Evolutionary conservation across 805 yeast species (phyloP).

Genomic region (Lachancea dasiensis): DNA sequence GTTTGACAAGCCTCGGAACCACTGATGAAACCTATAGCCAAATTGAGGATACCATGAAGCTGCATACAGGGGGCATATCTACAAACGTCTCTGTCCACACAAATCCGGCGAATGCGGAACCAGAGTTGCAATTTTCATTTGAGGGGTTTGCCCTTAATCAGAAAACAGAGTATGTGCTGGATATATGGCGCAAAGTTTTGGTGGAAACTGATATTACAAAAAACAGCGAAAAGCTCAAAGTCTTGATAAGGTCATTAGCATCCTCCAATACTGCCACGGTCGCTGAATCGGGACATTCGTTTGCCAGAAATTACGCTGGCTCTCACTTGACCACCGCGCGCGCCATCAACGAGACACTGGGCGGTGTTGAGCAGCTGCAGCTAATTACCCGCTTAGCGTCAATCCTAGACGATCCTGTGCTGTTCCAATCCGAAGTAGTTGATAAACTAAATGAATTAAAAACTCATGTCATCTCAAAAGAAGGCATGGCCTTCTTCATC

Average conservation of each 20-base stretch:
- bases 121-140: conserved; percentile 50
- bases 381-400: conserved; percentile 57
- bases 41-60: conserved; percentile 77
- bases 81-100: conserved; percentile 54
- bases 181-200: conserved; percentile 65
- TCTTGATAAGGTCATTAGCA: conserved; percentile 65
- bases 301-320: conserved; percentile 63
- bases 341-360: conserved; percentile 53
- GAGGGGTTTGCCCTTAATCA: conserved; percentile 66
- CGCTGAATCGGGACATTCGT: conserved; percentile 84
- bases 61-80: conserved; percentile 77
- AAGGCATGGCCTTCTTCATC: conserved; percentile 45
- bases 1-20: conserved; percentile 88
- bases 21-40: conserved; percentile 60
- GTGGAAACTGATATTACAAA: conserved; percentile 57
- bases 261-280: conserved; percentile 73
- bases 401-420: conserved; percentile 43
- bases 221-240: conserved; percentile 60
- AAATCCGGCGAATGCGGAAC: conserved; percentile 45
- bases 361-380: conserved; percentile 74
- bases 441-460: conserved; percentile 56
- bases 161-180: conserved; percentile 54
- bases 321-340: conserved; percentile 57
- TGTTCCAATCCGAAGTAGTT: conserved; percentile 50
- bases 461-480: conserved; percentile 37